These are phyloP conservation scores for Metschnikowia anglica DNA, from an alignment of 805 yeast species.

Conservation along the genomic window DNA sequence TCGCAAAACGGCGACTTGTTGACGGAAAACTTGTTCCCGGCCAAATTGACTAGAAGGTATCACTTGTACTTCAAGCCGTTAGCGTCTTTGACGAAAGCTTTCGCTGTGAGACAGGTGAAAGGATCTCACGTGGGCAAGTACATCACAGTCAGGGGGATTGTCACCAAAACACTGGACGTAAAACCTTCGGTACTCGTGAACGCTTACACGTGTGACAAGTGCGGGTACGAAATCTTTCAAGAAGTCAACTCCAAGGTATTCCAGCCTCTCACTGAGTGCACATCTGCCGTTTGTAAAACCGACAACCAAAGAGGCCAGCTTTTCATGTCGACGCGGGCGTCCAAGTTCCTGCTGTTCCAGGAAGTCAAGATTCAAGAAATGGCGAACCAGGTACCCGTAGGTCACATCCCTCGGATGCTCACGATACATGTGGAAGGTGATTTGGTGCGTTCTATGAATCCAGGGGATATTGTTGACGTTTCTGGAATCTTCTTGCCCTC, in stretches of 20 bases:
- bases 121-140: constrained; percentile 82
- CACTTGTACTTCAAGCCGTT: constrained; percentile 83
- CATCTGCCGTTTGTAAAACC: constrained; percentile 71
- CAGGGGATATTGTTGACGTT: constrained; percentile 94
- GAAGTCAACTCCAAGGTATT: constrained; percentile 84
- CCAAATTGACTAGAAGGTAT: constrained; percentile 84
- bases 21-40: constrained; percentile 66
- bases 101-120: constrained; percentile 87
- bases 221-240: constrained; percentile 96
- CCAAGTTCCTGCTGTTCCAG: constrained; percentile 92
- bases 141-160: constrained; percentile 90
- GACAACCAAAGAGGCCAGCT: constrained; percentile 86
- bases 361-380: constrained; percentile 93
- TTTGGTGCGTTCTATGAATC: constrained; percentile 79
- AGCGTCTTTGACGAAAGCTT: constrained; percentile 51
- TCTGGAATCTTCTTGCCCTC: constrained; percentile 91
- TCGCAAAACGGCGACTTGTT: constrained; percentile 14
- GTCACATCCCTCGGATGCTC: constrained; percentile 91
- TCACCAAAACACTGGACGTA: constrained; percentile 93
- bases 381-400: constrained; percentile 95
- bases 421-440: constrained; percentile 90
- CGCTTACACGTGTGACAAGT: constrained; percentile 96
- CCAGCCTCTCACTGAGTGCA: constrained; percentile 85
- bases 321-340: constrained; percentile 91
- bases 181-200: constrained; percentile 88